Percentiles rank a stretch among this genome's conserved stretches.
phyloP scores from a whole-genome alignment of 2,329 filamentous ascomycete genomes.

The Cercospora sojina region DNA sequence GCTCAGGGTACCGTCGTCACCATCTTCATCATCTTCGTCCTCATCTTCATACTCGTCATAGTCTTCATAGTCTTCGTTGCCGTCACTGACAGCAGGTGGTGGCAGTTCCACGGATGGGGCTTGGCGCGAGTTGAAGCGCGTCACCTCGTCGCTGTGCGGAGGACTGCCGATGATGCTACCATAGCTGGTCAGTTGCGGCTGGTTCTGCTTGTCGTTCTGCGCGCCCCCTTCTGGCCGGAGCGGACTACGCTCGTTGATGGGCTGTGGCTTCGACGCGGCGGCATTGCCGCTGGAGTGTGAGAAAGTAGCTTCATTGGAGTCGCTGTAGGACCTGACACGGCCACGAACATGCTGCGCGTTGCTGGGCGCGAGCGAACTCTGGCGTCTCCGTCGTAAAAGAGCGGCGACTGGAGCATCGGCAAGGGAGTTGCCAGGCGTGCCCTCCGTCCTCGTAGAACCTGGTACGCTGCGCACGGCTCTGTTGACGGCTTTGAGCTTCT shows the following conservation, averaged over 20 bases:
- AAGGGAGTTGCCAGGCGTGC: conserved; percentile 17
- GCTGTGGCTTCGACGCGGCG: not conserved
- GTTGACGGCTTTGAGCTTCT: conserved; percentile 12
- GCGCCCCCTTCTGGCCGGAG: conserved; percentile 20
- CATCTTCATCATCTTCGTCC: conserved; percentile 8
- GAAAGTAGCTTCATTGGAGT: conserved; percentile 8
- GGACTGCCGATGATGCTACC: conserved; percentile 63
- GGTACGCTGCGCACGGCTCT: conserved; percentile 17
- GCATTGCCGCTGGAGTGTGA: not conserved
- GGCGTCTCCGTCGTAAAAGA: conserved; percentile 10
- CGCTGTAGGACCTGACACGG: conserved; percentile 18
- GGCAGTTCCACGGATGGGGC: conserved; percentile 60
- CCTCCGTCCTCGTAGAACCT: conserved; percentile 3
- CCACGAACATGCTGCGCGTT: not conserved
- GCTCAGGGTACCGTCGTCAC: conserved; percentile 12
- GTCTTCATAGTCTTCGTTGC: conserved; percentile 11
- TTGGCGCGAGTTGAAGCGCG: conserved; percentile 25
- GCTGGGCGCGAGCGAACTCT: conserved; percentile 6
- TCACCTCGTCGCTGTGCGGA: conserved; percentile 32
- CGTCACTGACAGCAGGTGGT: conserved; percentile 55
- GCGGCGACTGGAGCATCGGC: conserved; percentile 18
- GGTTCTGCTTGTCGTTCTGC: conserved; percentile 12
- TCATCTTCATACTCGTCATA: conserved; percentile 14
- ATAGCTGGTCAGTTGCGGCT: conserved; percentile 51
- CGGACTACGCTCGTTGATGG: conserved; percentile 35